phyloP scores from a whole-genome alignment of 2,329 filamentous ascomycete species.

The Aspergillus unguis region DNA sequence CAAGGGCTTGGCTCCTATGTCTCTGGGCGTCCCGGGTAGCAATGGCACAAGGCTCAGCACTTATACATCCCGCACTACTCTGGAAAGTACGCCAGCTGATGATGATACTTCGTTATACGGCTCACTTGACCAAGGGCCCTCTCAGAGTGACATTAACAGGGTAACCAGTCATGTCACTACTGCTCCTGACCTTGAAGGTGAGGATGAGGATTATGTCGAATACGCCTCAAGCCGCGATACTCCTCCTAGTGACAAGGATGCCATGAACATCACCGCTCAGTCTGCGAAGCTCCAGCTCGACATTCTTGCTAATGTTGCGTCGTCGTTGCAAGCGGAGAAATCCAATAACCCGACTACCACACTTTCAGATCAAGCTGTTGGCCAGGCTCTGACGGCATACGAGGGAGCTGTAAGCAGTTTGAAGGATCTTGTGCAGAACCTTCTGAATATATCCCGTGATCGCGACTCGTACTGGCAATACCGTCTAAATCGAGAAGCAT shows the following conservation, averaged over 20 bases:
- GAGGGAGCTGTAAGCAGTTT: constrained; percentile 86
- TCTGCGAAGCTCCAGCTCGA: constrained; percentile 91
- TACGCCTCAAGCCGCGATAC: constrained; percentile 74
- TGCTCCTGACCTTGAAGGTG: constrained; percentile 58
- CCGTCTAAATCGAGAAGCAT: constrained; percentile 82
- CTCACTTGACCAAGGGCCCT: constrained; percentile 55
- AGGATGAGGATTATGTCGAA: constrained; percentile 74
- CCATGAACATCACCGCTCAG: constrained; percentile 94
- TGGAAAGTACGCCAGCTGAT: constrained; percentile 50
- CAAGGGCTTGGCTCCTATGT: constrained; percentile 37
- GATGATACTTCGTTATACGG: constrained; percentile 54
- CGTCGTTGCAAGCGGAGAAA: constrained; percentile 72
- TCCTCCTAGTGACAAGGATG: constrained; percentile 76
- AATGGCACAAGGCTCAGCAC: constrained; percentile 49
- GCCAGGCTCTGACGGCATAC: constrained; percentile 78
- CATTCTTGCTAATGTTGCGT: constrained; percentile 78
- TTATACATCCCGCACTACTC: constrained; percentile 46
- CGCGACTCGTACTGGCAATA: constrained; percentile 98
- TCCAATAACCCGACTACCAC: constrained; percentile 65
- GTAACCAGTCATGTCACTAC: constrained; percentile 50
- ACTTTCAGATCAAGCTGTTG: constrained; percentile 72
- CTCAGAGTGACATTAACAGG: constrained; percentile 47
- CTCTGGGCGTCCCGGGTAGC: constrained; percentile 35
- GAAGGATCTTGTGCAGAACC: constrained; percentile 76
- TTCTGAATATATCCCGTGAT: constrained; percentile 88